Evolutionary conservation across 495 filamentous ascomycete genomes (phyloP).

Genomic region (Penicillium coffeae): DNA sequence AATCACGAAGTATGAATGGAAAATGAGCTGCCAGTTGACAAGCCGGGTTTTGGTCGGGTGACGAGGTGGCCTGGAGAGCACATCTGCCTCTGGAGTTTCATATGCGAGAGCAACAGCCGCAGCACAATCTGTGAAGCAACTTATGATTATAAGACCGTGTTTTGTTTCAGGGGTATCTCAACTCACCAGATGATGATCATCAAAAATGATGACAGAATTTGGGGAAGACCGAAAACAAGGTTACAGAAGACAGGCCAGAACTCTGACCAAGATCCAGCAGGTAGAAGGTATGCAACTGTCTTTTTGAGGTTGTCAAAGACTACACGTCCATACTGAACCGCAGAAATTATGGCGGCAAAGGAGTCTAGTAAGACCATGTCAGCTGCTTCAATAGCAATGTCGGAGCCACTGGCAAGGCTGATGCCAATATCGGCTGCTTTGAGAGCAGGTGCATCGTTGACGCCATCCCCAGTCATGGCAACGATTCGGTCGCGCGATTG

Average conservation of each 20-base stretch:
- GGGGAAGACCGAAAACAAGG: slow-evolving; percentile 64
- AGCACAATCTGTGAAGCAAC: slow-evolving; percentile 60
- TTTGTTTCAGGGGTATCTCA: too few species aligned
- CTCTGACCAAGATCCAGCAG: slow-evolving; percentile 64
- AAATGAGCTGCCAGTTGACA: slow-evolving; percentile 60
- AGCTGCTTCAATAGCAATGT: slow-evolving; percentile 67
- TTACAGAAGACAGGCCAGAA: slow-evolving; percentile 67
- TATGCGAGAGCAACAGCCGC: slow-evolving; percentile 60
- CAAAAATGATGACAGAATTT: slow-evolving; percentile 61
- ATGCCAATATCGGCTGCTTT: slow-evolving; percentile 30
- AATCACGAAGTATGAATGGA: slow-evolving; percentile 61
- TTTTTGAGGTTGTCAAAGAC: slow-evolving; percentile 56
- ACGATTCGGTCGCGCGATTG: slow-evolving; percentile 46
- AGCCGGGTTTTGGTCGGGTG: slow-evolving; percentile 57
- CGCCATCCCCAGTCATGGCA: slow-evolving; percentile 56
- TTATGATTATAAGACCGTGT: not conserved
- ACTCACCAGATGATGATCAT: slow-evolving; percentile 68
- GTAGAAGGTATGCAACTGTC: slow-evolving; percentile 52
- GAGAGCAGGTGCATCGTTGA: slow-evolving; percentile 57
- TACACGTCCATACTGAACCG: slow-evolving; percentile 51
- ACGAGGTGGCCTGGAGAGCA: slow-evolving; percentile 57
- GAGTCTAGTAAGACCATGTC: slow-evolving; percentile 68
- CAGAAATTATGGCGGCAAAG: slow-evolving; percentile 64
- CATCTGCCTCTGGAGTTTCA: slow-evolving; percentile 56
- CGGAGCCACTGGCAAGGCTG: slow-evolving; percentile 32